These are phyloP conservation scores for Candida pseudoglaebosa DNA, from an alignment of 805 yeast genomes.

Conservation along the genomic window DNA sequence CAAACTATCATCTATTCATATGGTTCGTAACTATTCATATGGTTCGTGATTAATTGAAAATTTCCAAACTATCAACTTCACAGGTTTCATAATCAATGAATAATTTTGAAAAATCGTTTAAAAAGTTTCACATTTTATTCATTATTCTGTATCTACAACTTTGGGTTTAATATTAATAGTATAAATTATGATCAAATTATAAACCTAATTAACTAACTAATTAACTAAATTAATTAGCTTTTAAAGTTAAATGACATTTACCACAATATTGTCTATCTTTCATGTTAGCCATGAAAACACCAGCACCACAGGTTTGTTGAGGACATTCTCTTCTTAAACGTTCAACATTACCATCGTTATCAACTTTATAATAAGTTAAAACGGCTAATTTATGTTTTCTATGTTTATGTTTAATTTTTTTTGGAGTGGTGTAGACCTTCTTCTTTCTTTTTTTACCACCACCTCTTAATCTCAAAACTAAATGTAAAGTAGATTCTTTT, in stretches of 20 bases:
- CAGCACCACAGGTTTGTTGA: slow-evolving; percentile 90
- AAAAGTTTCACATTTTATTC: not conserved
- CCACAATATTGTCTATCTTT: slow-evolving; percentile 99
- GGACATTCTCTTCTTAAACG: slow-evolving; percentile 99
- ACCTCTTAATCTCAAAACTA: slow-evolving; percentile 96
- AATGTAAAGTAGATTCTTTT: slow-evolving; percentile 97
- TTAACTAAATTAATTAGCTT: slow-evolving; percentile 14
- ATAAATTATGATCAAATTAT: not conserved
- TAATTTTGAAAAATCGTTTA: not conserved
- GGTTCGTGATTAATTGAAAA: too few relatives aligned
- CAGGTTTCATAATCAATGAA: too few relatives aligned
- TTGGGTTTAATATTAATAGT: not conserved
- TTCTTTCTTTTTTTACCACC: slow-evolving; percentile 99
- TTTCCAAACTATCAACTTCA: too few relatives aligned
- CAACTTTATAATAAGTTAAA: slow-evolving; percentile 98
- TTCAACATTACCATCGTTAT: slow-evolving; percentile 96
- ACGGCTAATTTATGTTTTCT: slow-evolving; percentile 99
- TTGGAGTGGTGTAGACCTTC: slow-evolving; percentile 99
- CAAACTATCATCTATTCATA: too few relatives aligned
- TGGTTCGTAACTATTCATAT: too few relatives aligned
- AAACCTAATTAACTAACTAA: not conserved
- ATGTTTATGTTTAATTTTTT: slow-evolving; percentile 99
- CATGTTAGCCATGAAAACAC: slow-evolving; percentile 99
- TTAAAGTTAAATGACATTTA: slow-evolving; percentile 96
- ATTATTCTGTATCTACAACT: too few relatives aligned